Base-by-base conservation (phyloP, 1,284 basidiomycete species). In the Trichosporon coremiiforme region DNA sequence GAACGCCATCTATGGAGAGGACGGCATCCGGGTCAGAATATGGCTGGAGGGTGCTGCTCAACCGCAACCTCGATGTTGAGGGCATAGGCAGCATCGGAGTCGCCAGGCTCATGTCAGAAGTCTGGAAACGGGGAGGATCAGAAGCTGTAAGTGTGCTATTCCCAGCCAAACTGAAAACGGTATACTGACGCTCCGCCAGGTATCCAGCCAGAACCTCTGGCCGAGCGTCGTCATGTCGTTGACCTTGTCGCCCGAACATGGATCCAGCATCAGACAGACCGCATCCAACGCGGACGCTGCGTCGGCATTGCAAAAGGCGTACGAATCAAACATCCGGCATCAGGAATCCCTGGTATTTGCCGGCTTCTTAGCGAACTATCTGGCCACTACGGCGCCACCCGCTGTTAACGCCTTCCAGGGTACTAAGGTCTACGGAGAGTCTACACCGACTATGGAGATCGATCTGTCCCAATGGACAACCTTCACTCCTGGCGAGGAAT, bases 51-150 rank as follows among this genome's bases (percentile, higher is more conserved):
- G 74, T 77, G 0, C 74, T 78, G 12, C 66, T 82, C 41, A 74
- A 72, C 3, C 79, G 77, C 63, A 72, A 76, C 9, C 73, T 82
- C 4, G 78, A 81, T 12, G 76, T 82, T 4, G 79, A 82, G n/a
- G 79, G 76, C 5, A 77, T 81, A 0, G 80, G 80, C n/a, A 67
- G 71, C 38, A 72, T 82, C 2, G 71, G 73, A 0, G 76, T 80
- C 0, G 74, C 76, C 2, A 70, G 75, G 29, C 67, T 82, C 1
- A 65, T 82, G 63, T 75, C 77, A 12, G 80, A 82, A 64, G 75
- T 82, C 0, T 82, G 80, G 80, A 78, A 76, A 66, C 67, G 80
- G 31, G 80, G 80, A 10, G 80, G 80, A 10, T 79, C 79, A 3
- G 77, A 75, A 41, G 68, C 73, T 8, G 81, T 81, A 66, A 76